Evolutionary conservation across 768 basidiomycete genomes (phyloP), one percentile per base, ranked within the genome.

Genomic region (Russula sp.): DNA sequence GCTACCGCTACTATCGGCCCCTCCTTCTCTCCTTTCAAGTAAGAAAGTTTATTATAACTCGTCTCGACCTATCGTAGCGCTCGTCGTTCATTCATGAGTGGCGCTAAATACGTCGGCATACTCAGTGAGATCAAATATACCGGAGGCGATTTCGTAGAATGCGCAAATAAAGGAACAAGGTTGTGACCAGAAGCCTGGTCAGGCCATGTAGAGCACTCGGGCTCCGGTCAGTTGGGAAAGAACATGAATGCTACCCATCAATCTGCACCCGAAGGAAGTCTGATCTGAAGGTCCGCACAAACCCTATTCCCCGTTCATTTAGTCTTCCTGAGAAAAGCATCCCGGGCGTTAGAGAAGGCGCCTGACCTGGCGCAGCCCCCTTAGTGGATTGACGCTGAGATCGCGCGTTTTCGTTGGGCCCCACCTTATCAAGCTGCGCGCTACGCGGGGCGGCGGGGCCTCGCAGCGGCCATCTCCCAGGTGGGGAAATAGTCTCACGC

Each of bases 21-120:
- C 11, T 32, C 49, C 39, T 34, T 27, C 27, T 27, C 27, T 27
- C 27, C 2, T 27, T 27, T 2, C 48, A 39, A 32, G 56, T 63
- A 63, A 48, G 53, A 55, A 58, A 53, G 14, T 20, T 47, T 34
- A 63, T 62, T 51, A 34, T 48, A 3, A 48, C 40, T 51, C 40
- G 20, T 10, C 32, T 44, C 14, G 45, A 39, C 1, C 13, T 31
- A 35, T 59, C 42, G 31, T 55, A 47, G 52, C 59, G 45, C 45
- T 54, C 44, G 16, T n/a, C 16, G 16, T 11, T 48, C 42, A 14
- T 44, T 57, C 14, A 40, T 40, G 11, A 13, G 13, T 13, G 11
- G 14, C 11, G 39, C 39, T 40, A 13, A 40, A 13, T 40, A 40
- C 14, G 16, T 44, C 42, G 42, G 42, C 42, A 7, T 44, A 18